Percentiles rank a stretch among this genome's conserved stretches.
These are phyloP conservation scores for Cladophialophora chaetospira DNA, from an alignment of 2,329 filamentous ascomycete species.

Conservation along the genomic window DNA sequence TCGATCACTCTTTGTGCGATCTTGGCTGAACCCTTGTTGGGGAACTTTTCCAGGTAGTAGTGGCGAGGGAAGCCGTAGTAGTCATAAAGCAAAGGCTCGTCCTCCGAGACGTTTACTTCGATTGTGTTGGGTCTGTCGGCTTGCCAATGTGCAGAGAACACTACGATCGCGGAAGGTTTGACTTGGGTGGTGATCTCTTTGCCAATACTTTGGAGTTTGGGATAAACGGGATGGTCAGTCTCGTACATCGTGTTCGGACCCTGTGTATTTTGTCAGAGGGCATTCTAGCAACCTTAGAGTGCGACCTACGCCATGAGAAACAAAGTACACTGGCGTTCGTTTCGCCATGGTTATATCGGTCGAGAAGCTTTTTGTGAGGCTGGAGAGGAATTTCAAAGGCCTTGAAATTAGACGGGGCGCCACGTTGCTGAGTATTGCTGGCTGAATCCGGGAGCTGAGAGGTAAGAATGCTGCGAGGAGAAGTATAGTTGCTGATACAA, in stretches of 20 bases:
- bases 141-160: slow-evolving; percentile 80
- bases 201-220: slow-evolving; percentile 65
- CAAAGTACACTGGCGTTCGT: slow-evolving; percentile 55
- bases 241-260: slow-evolving; percentile 67
- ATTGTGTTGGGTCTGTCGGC: slow-evolving; percentile 54
- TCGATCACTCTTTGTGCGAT: slow-evolving; percentile 62
- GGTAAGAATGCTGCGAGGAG: slow-evolving; percentile 7
- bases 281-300: slow-evolving; percentile 18
- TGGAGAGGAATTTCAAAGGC: neutral
- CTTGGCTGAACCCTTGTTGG: slow-evolving; percentile 62
- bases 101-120: slow-evolving; percentile 65
- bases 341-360: slow-evolving; percentile 28
- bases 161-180: slow-evolving; percentile 70
- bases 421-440: slow-evolving; percentile 1
- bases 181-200: slow-evolving; percentile 69
- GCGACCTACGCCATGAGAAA: slow-evolving; percentile 50
- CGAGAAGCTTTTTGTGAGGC: neutral
- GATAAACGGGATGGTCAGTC: slow-evolving; percentile 67
- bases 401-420: neutral
- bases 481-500: slow-evolving; percentile 4
- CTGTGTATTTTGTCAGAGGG: slow-evolving; percentile 1
- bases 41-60: slow-evolving; percentile 69
- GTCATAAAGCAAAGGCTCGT: slow-evolving; percentile 71
- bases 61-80: slow-evolving; percentile 72
- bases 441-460: neutral